Evolutionary conservation across 192 early-diverging fungal genomes (phyloP).

Genomic region (Coemansia sp.): DNA sequence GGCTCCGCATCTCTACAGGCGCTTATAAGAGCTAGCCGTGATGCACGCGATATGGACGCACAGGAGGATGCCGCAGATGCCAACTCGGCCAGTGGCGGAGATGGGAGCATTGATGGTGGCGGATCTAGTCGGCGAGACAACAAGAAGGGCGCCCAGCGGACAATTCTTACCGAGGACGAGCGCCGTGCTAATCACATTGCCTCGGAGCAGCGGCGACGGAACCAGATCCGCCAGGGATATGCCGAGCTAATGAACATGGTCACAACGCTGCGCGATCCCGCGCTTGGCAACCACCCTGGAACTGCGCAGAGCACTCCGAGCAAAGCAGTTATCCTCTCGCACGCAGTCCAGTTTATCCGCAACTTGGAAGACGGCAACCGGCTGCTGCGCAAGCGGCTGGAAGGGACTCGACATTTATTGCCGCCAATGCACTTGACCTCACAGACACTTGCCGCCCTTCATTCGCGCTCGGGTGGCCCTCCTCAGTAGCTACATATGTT

Average conservation of each 20-base stretch:
- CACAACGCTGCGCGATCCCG: slow-evolving; percentile 65
- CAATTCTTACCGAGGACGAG: slow-evolving; percentile 84
- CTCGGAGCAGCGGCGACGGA: slow-evolving; percentile 89
- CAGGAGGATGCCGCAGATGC: neutral
- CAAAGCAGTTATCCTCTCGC: slow-evolving; percentile 84
- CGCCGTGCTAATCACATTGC: slow-evolving; percentile 96
- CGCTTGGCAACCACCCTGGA: slow-evolving; percentile 54
- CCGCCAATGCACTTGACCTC: slow-evolving; percentile 23
- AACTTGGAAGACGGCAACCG: slow-evolving; percentile 52
- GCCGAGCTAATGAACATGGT: slow-evolving; percentile 86
- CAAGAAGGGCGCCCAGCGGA: slow-evolving; percentile 48
- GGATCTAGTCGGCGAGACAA: slow-evolving; percentile 27
- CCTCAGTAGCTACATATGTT: slow-evolving; percentile 5
- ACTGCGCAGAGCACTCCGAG: slow-evolving; percentile 76
- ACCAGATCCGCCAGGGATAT: slow-evolving; percentile 90
- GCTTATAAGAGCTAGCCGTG: neutral
- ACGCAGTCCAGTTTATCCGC: slow-evolving; percentile 75
- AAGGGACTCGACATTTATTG: slow-evolving; percentile 20
- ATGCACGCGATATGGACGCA: neutral
- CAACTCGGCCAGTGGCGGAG: neutral
- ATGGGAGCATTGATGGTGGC: neutral
- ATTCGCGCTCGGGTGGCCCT: slow-evolving; percentile 11
- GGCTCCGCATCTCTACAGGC: neutral
- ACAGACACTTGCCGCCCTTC: slow-evolving; percentile 11
- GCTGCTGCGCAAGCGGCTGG: slow-evolving; percentile 40